A percentile compares a stretch with the other conserved stretches of the same genome.
Evolutionary conservation across 2,329 filamentous ascomycete species (phyloP).

Genomic region (Beauveria medogensis): DNA sequence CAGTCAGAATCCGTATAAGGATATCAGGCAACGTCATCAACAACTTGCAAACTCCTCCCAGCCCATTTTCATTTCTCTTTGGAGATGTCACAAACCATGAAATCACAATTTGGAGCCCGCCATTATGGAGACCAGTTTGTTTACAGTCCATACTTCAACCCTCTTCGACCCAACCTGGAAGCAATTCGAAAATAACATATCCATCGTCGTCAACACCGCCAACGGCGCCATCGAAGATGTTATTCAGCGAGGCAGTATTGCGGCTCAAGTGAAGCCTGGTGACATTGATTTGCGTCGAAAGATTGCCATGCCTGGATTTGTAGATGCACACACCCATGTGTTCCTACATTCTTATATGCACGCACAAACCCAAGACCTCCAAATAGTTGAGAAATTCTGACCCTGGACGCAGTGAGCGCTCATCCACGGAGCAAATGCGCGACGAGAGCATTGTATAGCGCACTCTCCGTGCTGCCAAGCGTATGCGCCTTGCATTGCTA

Average conservation of each 20-base stretch:
- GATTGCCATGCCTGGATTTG: constrained; percentile 42
- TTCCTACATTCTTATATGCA: constrained; percentile 43
- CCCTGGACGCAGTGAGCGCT: constrained; percentile 25
- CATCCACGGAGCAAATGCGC: constrained; percentile 41
- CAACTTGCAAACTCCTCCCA: background rate
- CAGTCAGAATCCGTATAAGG: background rate
- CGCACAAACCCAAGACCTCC: constrained; percentile 15
- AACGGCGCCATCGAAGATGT: constrained; percentile 33
- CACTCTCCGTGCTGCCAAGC: constrained; percentile 44
- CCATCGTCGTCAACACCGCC: constrained; percentile 31
- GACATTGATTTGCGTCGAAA: constrained; percentile 48
- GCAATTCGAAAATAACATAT: constrained; percentile 30
- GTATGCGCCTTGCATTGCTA: constrained; percentile 42
- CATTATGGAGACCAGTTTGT: constrained; percentile 5
- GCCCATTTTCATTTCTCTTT: background rate
- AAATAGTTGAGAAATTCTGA: background rate
- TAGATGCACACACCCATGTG: constrained; percentile 50
- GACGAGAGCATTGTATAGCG: constrained; percentile 51
- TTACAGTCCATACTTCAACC: constrained; percentile 35
- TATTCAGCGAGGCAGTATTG: constrained; percentile 19
- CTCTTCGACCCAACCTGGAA: constrained; percentile 40
- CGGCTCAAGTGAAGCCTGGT: constrained; percentile 20
- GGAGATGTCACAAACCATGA: background rate
- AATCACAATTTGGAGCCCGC: background rate
- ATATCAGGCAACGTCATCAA: background rate